Base-by-base conservation (phyloP, 2,329 filamentous ascomycete species). In the Akanthomyces dipterigenus region DNA sequence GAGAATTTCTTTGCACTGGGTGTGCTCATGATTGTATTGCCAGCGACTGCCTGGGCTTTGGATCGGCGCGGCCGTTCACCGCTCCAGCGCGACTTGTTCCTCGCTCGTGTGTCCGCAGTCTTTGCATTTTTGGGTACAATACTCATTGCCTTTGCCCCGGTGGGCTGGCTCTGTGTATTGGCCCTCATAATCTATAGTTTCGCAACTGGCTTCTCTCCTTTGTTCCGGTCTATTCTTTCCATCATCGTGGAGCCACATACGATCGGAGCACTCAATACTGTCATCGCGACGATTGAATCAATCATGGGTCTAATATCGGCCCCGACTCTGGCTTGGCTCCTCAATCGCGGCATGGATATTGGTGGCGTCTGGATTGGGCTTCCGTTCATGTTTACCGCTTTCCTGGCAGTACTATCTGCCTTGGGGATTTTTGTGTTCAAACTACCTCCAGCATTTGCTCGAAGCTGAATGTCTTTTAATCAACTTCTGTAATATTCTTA, bases 231-330 rank as follows among this genome's bases (percentile, higher is more conserved):
- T 3, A 69, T 85, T 7, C 68, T 84, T n/a, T 83, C 80, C 49
- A 75, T 76, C 11, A 67, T 85, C 12, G 79, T 86, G 14, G 80
- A 82, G 64, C 75, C 78, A 24, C 77, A 82, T 62, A 78, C 83
- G 5, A 74, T 84, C 14, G 83, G 80, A 24, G 78, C 78, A 0
- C 71, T 84, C 26, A 86, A 84, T 67, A 80, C 79, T 5, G 71
- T 81, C 4, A 72, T 86, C 11, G 75, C 77, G 2, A 73, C 83
- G 26, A 67, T 81, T 36, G 81, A 86, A 63, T 78, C 76, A 9
- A 45, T 78, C 12, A 79, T 82, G n/a, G 65, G 76, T 2, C 76
- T 83, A 63, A 54, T 79, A 5, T 76, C 76, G 0, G 74, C 76
- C 1, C 82, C 82, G 0, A 63, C 78, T 0, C 70, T 85, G 38